Base-by-base conservation (phyloP, 73 alveolate genomes). In the Blepharisma stoltei region DNA sequence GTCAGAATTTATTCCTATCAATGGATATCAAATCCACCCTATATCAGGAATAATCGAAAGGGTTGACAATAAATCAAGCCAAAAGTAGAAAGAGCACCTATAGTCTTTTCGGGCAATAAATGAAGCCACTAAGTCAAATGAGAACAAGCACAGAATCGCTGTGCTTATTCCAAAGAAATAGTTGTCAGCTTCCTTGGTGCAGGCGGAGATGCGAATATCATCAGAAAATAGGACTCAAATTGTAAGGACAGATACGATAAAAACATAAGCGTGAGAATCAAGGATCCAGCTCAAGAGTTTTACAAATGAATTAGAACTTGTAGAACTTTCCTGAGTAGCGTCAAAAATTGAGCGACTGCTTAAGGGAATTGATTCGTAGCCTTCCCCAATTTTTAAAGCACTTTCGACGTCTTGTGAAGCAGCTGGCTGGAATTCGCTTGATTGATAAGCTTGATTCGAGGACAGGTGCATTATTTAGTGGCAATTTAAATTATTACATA, bases 171-270 rank as follows among this genome's bases (percentile, higher is more conserved):
- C n/a, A 46, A 53, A 27, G 66, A 90, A 90, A 32, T 27, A 67
- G 50, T 55, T 82, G 68, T 93, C 98, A 21, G 94, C 92, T 4
- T 81, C 60, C 77, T 78, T 82, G 27, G 84, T 67, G 54, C 78
- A 76, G n/a, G 89, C 89, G 9, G 86, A 54, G 8, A 71, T 84
- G 78, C 95, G 81, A 14, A 93, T 67, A 70, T 93, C 98, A 75
- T 90, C 97, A 11, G 97, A 96, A 77, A 93, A 90, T 6, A 93
- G 82, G 11, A 96, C 92, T 67, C 90, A 93, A 73, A 93, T 52
- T 7, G 98, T 93, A 46, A 93, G 70, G 6, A 82, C 38, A 44
- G 90, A 77, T 92, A 93, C 89, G 41, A 32, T 3, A 32, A 32
- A 32, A 32, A 32, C 41, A 32, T 32, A 32, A 32, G 3, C 41